These are phyloP conservation scores for Silene uniflora DNA, from an alignment of 148 eudicot genomes.

Conservation along the genomic window DNA sequence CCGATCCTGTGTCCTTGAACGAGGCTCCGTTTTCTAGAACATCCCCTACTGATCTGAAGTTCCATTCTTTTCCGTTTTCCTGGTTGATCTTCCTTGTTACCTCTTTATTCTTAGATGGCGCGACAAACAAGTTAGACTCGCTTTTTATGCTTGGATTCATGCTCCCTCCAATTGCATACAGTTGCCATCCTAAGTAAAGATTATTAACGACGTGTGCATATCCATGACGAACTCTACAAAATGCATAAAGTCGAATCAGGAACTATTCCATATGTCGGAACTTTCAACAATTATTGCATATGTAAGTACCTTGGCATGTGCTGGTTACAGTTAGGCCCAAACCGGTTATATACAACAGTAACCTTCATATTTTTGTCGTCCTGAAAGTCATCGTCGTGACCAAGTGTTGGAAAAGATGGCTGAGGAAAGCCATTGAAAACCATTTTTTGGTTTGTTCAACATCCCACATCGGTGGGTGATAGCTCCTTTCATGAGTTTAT, in stretches of 20 bases:
- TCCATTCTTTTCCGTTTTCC: constrained; percentile 26
- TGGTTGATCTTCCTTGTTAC: constrained; percentile 48
- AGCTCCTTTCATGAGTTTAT: no score
- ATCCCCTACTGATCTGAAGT: constrained; percentile 55
- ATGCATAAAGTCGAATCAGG: not conserved
- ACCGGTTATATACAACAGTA: constrained; percentile 70
- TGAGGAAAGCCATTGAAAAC: no score
- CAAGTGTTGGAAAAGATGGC: no score
- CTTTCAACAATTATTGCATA: no score
- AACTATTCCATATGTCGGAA: no score
- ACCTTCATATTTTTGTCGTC: no score
- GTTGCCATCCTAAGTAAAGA: no score
- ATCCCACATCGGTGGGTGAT: no score
- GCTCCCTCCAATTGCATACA: constrained; percentile 96
- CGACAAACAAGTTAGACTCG: constrained; percentile 75
- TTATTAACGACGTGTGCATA: no score
- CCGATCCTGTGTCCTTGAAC: constrained; percentile 33
- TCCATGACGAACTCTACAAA: constrained; percentile 69
- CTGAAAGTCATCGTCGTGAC: no score
- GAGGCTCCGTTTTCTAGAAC: constrained; percentile 71
- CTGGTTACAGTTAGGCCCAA: constrained; percentile 35
- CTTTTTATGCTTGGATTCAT: constrained; percentile 75
- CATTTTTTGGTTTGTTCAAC: no score
- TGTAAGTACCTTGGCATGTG: constrained; percentile 58
- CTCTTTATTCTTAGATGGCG: constrained; percentile 61